Conservation (phyloP, 441 rosid species). For the Gossypium gossypioides region DNA sequence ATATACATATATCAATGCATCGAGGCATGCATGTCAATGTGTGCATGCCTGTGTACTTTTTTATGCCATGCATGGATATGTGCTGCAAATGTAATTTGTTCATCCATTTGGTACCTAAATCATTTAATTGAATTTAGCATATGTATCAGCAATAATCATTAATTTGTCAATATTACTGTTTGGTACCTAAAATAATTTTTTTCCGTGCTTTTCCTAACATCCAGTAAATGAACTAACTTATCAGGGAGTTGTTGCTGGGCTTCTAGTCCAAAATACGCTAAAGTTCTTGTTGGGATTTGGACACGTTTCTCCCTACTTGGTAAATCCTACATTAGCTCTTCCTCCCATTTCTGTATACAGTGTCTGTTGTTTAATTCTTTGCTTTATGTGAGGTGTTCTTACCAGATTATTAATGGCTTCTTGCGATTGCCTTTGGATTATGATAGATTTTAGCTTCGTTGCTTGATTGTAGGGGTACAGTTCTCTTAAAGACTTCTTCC, state of each 20-base stretch:
- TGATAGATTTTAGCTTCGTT: conserved; percentile 11
- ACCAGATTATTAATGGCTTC: not conserved
- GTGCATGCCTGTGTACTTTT: not conserved
- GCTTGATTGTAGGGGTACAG: conserved; percentile 66
- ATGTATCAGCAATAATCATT: not conserved
- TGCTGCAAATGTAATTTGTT: conserved; percentile 2
- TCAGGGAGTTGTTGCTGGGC: conserved; percentile 98
- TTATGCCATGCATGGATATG: not conserved
- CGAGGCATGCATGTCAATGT: not conserved
- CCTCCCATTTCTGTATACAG: not conserved
- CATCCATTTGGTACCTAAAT: not conserved
- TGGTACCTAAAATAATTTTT: not conserved
- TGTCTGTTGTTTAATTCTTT: not conserved
- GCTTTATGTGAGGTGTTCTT: not conserved
- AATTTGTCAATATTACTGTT: not conserved
- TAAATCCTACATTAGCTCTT: conserved; percentile 22
- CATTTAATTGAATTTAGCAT: not conserved
- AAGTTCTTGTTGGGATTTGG: conserved; percentile 82
- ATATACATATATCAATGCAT: not conserved
- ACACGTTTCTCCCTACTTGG: conserved; percentile 80
- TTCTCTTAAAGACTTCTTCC: conserved; percentile 93
- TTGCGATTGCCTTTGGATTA: conserved; percentile 8
- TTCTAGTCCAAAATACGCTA: conserved; percentile 82
- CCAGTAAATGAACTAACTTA: conserved; percentile 16
- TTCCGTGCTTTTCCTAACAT: conserved; percentile 9